phyloP scores from a whole-genome alignment of 306 rosid species.

The Rosa rugosa region DNA sequence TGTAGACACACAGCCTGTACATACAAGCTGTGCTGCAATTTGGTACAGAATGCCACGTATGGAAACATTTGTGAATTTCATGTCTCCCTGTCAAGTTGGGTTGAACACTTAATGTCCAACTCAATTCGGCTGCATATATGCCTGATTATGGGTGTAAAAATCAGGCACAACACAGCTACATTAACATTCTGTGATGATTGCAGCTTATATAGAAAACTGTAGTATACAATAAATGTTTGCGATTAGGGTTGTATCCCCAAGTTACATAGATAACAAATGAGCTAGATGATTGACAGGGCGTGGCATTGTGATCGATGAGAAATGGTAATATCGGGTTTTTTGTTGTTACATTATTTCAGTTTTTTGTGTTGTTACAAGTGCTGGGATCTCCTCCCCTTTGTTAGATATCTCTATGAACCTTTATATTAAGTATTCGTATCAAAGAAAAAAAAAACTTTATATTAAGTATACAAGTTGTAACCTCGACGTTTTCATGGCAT shows the following conservation, averaged over 20 bases:
- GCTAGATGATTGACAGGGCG: not conserved
- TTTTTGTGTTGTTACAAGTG: not conserved
- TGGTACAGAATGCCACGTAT: slow-evolving; percentile 13
- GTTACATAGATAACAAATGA: not conserved
- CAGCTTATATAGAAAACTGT: not conserved
- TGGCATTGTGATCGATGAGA: not conserved
- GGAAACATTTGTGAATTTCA: not conserved
- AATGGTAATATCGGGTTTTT: not conserved
- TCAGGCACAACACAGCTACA: not conserved
- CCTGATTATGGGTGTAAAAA: not conserved
- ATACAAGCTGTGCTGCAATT: not conserved
- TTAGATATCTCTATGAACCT: not conserved
- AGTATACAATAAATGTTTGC: not conserved
- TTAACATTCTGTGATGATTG: not conserved
- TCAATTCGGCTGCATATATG: not conserved
- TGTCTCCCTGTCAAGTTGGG: not conserved
- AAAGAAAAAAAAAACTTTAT: too few species aligned
- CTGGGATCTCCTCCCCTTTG: not conserved
- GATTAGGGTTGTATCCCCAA: not conserved
- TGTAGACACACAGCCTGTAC: not conserved
- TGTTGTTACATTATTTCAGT: not conserved
- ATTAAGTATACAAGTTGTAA: not conserved
- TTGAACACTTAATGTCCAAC: not conserved
- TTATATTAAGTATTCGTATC: too few species aligned
- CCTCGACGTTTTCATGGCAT: not conserved